Evolutionary conservation across 805 yeast genomes (phyloP).

Genomic region (Metschnikowia orientalis): DNA sequence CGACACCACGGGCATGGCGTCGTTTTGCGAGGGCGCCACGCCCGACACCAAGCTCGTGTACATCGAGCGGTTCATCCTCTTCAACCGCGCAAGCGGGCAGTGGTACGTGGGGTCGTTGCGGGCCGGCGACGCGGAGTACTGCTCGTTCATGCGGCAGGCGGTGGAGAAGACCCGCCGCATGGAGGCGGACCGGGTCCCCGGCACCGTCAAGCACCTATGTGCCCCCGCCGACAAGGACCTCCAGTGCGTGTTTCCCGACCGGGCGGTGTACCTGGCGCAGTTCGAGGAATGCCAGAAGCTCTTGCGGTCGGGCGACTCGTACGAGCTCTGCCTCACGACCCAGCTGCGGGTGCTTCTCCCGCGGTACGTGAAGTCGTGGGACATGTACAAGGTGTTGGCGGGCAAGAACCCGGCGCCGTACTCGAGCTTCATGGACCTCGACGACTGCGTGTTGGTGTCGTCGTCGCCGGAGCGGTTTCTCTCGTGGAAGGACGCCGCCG

Average conservation of each 20-base stretch:
- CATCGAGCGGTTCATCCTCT: constrained; percentile 58
- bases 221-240: constrained; percentile 22
- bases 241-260: constrained; percentile 46
- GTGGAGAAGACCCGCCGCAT: constrained; percentile 13
- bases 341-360: constrained; percentile 60
- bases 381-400: constrained; percentile 68
- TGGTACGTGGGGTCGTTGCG: constrained; percentile 52
- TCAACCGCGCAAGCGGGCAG: constrained; percentile 43
- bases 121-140: constrained; percentile 26
- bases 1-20: constrained; percentile 27
- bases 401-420: constrained; percentile 85
- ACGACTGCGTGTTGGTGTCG: constrained; percentile 62
- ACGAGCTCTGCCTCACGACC: constrained; percentile 86
- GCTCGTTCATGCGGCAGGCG: constrained; percentile 17
- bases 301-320: constrained; percentile 79
- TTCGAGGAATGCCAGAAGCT: constrained; percentile 63
- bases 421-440: constrained; percentile 72
- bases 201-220: constrained; percentile 24
- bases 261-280: constrained; percentile 47
- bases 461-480: constrained; percentile 94
- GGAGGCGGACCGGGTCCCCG: constrained; percentile 22
- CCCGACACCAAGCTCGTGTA: constrained; percentile 78
- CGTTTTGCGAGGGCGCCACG: constrained; percentile 36
- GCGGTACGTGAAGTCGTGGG: constrained; percentile 58
- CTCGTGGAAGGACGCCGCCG: constrained; percentile 55